Conservation (phyloP, 495 filamentous ascomycete genomes). For the Trichoderma reesei region DNA sequence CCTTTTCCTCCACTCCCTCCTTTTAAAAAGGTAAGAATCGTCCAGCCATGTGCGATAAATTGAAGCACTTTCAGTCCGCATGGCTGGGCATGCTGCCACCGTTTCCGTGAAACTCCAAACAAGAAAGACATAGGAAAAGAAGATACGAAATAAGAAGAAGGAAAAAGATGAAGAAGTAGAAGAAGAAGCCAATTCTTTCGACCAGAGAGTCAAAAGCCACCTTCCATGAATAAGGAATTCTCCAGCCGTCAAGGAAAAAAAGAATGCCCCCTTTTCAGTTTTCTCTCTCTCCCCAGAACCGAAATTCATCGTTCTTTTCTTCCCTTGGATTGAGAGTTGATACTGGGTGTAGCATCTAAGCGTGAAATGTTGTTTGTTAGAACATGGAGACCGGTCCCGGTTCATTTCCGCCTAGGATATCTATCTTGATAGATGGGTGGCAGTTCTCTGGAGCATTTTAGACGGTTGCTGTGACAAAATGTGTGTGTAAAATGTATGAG, state of each 20-base stretch:
- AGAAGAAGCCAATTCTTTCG: background rate
- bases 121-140: background rate
- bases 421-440: no score
- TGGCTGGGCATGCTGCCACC: background rate
- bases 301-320: no score
- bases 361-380: background rate
- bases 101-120: constrained; percentile 1
- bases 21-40: no score
- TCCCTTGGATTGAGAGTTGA: background rate
- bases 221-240: no score
- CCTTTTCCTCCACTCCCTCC: background rate
- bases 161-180: background rate
- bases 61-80: constrained; percentile 8
- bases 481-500: no score
- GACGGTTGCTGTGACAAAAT: background rate
- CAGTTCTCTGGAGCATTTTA: no score
- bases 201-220: no score
- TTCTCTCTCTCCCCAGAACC: no score
- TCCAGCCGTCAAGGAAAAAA: background rate
- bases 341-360: background rate
- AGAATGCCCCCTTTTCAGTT: background rate
- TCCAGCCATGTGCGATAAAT: constrained; percentile 6
- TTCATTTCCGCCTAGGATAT: background rate
- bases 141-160: background rate
- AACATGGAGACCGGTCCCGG: background rate